Percentiles rank a stretch among this genome's conserved stretches.
These are phyloP conservation scores for Entomortierella lignicola DNA, from an alignment of 192 early-diverging fungal genomes.

Conservation along the genomic window DNA sequence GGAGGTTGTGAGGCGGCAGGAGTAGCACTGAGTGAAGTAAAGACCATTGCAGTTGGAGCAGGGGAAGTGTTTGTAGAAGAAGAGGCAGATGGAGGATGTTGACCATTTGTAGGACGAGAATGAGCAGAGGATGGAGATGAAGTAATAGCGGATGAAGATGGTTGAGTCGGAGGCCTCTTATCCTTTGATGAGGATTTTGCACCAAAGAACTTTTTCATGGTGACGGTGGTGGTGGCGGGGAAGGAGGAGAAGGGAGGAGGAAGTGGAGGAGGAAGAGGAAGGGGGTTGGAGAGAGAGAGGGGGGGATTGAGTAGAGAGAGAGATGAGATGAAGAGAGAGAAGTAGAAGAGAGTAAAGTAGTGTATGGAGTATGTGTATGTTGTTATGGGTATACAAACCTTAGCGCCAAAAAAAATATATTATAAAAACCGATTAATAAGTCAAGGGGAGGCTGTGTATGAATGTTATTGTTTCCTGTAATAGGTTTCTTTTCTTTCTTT, in stretches of 20 bases:
- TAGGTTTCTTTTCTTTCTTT: no score
- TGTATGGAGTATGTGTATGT: background rate
- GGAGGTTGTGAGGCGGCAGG: conserved; percentile 12
- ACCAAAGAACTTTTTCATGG: conserved; percentile 50
- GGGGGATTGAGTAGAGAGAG: no score
- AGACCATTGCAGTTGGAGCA: conserved; percentile 37
- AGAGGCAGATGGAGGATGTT: background rate
- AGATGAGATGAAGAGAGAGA: no score
- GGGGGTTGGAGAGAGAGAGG: background rate
- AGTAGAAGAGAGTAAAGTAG: no score
- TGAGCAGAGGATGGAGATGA: background rate
- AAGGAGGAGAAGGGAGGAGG: background rate
- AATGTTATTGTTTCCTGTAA: no score
- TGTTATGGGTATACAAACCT: no score
- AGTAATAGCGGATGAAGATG: conserved; percentile 16
- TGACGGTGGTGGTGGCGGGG: background rate
- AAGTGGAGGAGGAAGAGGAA: background rate
- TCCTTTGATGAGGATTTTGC: conserved; percentile 51
- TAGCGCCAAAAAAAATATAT: no score
- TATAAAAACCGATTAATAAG: no score
- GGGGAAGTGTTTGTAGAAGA: conserved; percentile 1
- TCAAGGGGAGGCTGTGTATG: no score
- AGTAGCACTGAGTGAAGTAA: conserved; percentile 26
- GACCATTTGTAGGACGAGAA: conserved; percentile 28
- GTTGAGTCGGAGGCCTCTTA: conserved; percentile 25